These are phyloP conservation scores for Orbilia blumenaviensis DNA, from an alignment of 2,329 filamentous ascomycete species.

Conservation along the genomic window DNA sequence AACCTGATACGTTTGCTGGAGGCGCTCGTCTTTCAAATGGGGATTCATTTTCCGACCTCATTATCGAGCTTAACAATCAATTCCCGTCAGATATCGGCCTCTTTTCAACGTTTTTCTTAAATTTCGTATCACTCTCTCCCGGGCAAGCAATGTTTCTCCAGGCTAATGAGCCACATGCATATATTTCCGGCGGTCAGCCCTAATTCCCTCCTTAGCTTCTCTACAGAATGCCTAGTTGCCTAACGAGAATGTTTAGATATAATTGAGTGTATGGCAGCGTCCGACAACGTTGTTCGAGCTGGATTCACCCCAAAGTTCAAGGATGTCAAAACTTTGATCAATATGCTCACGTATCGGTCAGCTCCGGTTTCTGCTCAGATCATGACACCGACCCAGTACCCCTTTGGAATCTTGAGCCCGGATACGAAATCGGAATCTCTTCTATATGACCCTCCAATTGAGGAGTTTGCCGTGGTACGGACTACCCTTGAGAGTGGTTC, in stretches of 20 bases:
- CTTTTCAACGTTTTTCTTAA: conserved; percentile 96
- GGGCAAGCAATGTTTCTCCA: conserved; percentile 96
- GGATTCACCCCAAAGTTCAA: conserved; percentile 99
- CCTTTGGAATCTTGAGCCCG: conserved; percentile 78
- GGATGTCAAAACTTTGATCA: conserved; percentile 85
- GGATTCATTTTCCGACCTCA: conserved; percentile 77
- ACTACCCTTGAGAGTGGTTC: conserved; percentile 77
- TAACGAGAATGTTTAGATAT: conserved; percentile 70
- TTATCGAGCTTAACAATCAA: conserved; percentile 78
- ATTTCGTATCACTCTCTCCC: conserved; percentile 85
- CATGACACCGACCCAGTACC: conserved; percentile 83
- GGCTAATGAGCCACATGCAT: conserved; percentile 97
- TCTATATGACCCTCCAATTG: conserved; percentile 94
- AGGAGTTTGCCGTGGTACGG: conserved; percentile 91
- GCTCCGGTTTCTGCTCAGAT: conserved; percentile 95
- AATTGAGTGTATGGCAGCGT: conserved; percentile 98
- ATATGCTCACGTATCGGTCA: conserved; percentile 94
- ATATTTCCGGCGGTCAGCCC: conserved; percentile 72
- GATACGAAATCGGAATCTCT: conserved; percentile 68
- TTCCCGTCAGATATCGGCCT: conserved; percentile 91
- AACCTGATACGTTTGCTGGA: conserved; percentile 77
- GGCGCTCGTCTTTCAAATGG: conserved; percentile 59
- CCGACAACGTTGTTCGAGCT: conserved; percentile 97
- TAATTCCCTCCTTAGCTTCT: not conserved
- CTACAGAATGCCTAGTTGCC: too few relatives aligned